Evolutionary conservation across 2,329 filamentous ascomycete species (phyloP).

Genomic region (Sporothrix euskadiensis): DNA sequence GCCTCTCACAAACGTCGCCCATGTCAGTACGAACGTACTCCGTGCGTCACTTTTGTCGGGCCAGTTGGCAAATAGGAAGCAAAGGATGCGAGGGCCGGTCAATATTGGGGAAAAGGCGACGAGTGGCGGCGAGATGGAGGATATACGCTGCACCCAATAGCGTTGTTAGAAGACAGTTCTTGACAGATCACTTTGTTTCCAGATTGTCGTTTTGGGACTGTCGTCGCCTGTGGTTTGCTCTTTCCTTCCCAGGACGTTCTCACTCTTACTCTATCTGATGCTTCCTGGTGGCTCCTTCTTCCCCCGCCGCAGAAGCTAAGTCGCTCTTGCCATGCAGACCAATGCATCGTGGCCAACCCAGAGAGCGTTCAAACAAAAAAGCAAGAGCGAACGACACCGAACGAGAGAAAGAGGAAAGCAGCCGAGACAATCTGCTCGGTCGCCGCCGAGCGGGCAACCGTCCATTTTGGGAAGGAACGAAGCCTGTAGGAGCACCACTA

Average conservation of each 20-base stretch:
- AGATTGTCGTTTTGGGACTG: neutral
- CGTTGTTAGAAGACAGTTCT: neutral
- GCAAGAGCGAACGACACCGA: neutral
- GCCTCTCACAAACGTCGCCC: neutral
- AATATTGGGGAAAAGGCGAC: conserved; percentile 11
- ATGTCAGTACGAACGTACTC: neutral
- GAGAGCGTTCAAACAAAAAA: too few species aligned
- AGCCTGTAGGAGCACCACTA: conserved; percentile 2
- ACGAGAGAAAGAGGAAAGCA: neutral
- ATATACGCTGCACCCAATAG: conserved; percentile 5
- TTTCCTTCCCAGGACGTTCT: neutral
- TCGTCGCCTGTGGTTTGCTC: neutral
- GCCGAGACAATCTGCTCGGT: conserved; percentile 12
- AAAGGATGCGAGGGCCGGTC: neutral
- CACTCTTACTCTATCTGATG: conserved; percentile 2
- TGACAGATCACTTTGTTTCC: conserved; percentile 22
- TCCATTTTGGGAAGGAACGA: conserved; percentile 29
- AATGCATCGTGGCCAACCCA: conserved; percentile 12
- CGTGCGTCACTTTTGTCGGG: neutral
- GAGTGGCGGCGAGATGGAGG: neutral
- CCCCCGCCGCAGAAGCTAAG: neutral
- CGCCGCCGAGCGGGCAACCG: conserved; percentile 1
- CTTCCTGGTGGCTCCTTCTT: conserved; percentile 4
- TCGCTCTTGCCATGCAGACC: neutral
- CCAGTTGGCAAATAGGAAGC: conserved; percentile 20